These are phyloP conservation scores for Boechera divaricarpa DNA, from an alignment of 345 rosid species.

Conservation along the genomic window DNA sequence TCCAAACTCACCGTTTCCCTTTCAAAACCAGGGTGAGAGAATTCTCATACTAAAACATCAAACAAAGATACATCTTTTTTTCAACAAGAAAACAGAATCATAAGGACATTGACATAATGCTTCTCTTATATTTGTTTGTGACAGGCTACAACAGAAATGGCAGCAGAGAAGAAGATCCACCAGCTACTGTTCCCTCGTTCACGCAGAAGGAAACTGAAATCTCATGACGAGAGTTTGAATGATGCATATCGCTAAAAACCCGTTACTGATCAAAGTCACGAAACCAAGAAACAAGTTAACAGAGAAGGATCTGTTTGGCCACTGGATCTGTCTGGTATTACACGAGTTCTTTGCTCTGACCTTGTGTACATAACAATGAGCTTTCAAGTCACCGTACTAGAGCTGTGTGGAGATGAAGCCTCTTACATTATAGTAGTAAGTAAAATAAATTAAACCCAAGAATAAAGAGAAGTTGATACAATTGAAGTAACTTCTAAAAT, in stretches of 20 bases:
- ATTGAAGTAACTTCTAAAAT: conserved; percentile 28
- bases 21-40: conserved; percentile 73
- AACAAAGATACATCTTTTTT: conserved; percentile 16
- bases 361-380: conserved; percentile 44
- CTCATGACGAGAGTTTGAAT: conserved; percentile 50
- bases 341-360: conserved; percentile 37
- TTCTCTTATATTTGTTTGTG: conserved; percentile 19
- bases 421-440: conserved; percentile 33
- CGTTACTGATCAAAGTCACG: conserved; percentile 4
- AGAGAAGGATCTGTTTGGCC: conserved; percentile 30
- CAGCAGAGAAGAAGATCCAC: conserved; percentile 89
- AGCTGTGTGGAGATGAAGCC: conserved; percentile 34
- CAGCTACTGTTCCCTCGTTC: conserved; percentile 84
- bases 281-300: conserved; percentile 8
- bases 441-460: conserved; percentile 14
- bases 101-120: conserved; percentile 1
- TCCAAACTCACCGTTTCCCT: conserved; percentile 89
- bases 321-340: conserved; percentile 37
- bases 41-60: background rate
- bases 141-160: conserved; percentile 72
- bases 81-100: conserved; percentile 3
- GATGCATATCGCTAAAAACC: conserved; percentile 27
- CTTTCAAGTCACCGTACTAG: conserved; percentile 28
- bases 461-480: conserved; percentile 44
- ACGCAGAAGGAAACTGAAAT: conserved; percentile 73